Percentiles rank a stretch among this genome's conserved stretches.
Evolutionary conservation across 495 filamentous ascomycete species (phyloP).

Genomic region (Neurospora sp.): DNA sequence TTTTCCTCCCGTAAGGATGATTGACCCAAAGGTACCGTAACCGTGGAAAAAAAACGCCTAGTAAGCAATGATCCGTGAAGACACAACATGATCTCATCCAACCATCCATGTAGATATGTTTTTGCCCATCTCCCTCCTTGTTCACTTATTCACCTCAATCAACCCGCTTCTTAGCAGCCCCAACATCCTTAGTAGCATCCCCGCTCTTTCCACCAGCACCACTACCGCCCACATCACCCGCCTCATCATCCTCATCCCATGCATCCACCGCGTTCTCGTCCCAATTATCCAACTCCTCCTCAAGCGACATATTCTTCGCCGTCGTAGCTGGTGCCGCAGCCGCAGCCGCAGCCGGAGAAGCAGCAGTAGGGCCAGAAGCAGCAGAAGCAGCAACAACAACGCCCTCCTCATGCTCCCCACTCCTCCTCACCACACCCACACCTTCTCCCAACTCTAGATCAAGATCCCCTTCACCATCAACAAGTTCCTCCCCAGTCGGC

Average conservation of each 20-base stretch:
- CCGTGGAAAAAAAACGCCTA: background rate
- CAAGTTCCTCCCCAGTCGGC: conserved; percentile 30
- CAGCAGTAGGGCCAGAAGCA: conserved; percentile 12
- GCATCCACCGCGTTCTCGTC: conserved; percentile 69
- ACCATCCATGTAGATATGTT: conserved; percentile 13
- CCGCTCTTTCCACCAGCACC: conserved; percentile 6
- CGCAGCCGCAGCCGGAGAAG: conserved; percentile 7
- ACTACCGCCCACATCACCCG: conserved; percentile 24
- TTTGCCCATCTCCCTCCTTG: no score
- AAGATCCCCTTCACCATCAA: conserved; percentile 36
- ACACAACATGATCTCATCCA: background rate
- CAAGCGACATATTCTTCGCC: conserved; percentile 34
- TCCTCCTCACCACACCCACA: conserved; percentile 18
- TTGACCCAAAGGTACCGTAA: background rate
- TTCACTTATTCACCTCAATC: conserved; percentile 17
- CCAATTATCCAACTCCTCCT: conserved; percentile 74
- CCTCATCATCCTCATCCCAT: conserved; percentile 57
- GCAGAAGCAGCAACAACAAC: conserved; percentile 27
- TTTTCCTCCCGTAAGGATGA: background rate
- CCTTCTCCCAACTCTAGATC: conserved; percentile 50
- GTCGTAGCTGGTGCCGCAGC: conserved; percentile 16
- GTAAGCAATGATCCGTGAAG: background rate
- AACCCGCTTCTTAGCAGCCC: conserved; percentile 27
- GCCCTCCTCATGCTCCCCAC: conserved; percentile 22
- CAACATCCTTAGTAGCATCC: conserved; percentile 10